phyloP scores from a whole-genome alignment of 106 monocot species.

The Phalaenopsis aphrodite region DNA sequence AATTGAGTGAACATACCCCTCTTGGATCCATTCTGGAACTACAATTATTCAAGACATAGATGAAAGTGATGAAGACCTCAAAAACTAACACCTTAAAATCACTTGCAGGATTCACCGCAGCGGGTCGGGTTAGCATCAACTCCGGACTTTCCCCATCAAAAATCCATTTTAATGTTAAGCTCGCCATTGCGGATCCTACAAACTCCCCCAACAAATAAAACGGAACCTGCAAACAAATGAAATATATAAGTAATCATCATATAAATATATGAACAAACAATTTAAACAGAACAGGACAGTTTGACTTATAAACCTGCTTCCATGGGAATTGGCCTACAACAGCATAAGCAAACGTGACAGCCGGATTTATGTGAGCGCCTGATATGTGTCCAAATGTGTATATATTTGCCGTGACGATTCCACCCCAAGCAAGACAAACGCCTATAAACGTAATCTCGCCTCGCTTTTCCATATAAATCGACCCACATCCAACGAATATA shows the following conservation, averaged over 20 bases:
- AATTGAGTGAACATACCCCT: neutral
- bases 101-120: neutral
- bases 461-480: slow-evolving; percentile 11
- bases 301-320: neutral
- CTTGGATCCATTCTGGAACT: neutral
- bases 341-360: slow-evolving; percentile 14
- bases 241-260: too few relatives aligned
- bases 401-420: slow-evolving; percentile 1
- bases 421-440: slow-evolving; percentile 3
- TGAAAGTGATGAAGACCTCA: neutral
- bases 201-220: neutral
- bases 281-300: too few relatives aligned
- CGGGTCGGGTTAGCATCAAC: neutral
- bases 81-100: neutral
- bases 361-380: slow-evolving; percentile 21
- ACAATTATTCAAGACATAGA: neutral
- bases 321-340: slow-evolving; percentile 7
- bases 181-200: neutral
- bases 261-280: too few relatives aligned
- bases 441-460: neutral
- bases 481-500: slow-evolving; percentile 12
- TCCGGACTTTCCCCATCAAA: neutral
- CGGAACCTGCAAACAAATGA: neutral
- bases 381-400: slow-evolving; percentile 20
- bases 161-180: neutral